Percentiles rank a stretch among this genome's conserved stretches.
These are phyloP conservation scores for Cystoisospora suis DNA, from an alignment of 169 alveolate genomes.

Conservation along the genomic window DNA sequence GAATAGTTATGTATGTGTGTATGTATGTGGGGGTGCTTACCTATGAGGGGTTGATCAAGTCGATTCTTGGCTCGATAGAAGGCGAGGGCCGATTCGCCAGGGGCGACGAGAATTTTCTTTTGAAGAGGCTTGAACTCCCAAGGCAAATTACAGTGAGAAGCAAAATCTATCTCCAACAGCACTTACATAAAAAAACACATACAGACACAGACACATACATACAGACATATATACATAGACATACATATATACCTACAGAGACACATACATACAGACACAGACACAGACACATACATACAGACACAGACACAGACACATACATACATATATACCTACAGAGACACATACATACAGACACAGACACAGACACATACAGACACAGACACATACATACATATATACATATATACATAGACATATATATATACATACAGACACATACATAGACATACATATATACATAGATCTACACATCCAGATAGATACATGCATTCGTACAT, in stretches of 20 bases:
- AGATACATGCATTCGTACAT: neutral
- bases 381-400: neutral
- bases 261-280: neutral
- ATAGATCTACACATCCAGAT: neutral
- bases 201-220: neutral
- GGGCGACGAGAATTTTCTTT: constrained; percentile 80
- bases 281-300: neutral
- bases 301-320: neutral
- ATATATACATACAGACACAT: neutral
- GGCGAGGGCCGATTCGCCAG: constrained; percentile 91
- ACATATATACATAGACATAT: neutral
- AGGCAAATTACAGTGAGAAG: constrained; percentile 72
- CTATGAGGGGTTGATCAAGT: constrained; percentile 79
- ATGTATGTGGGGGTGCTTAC: constrained; percentile 7
- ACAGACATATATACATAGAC: neutral
- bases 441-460: neutral
- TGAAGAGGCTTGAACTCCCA: constrained; percentile 89
- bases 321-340: neutral
- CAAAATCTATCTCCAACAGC: constrained; percentile 41
- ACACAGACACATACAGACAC: neutral
- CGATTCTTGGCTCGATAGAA: constrained; percentile 85
- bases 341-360: neutral
- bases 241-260: neutral
- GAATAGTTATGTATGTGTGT: neutral
- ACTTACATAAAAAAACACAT: neutral